These are phyloP conservation scores for Mucor indicus DNA, from an alignment of 371 early-diverging fungal genomes.

Conservation along the genomic window DNA sequence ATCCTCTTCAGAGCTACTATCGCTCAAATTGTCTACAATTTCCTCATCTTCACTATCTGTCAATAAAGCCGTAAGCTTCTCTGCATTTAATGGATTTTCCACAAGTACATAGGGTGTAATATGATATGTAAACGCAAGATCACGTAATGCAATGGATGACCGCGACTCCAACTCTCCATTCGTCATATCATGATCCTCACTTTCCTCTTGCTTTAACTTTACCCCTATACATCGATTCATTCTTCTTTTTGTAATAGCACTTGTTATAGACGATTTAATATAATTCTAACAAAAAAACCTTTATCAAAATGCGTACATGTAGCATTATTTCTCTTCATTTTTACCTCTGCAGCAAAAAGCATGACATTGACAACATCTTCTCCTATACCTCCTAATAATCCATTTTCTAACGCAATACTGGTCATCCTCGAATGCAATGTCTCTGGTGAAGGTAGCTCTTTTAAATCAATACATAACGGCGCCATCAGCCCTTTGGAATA, in stretches of 20 bases:
- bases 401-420: constrained; percentile 70
- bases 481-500: constrained; percentile 69
- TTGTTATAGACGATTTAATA: constrained; percentile 69
- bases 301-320: too few species aligned
- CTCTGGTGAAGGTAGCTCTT: constrained; percentile 68
- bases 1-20: constrained; percentile 14
- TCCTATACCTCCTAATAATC: constrained; percentile 64
- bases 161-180: constrained; percentile 1
- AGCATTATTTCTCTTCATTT: background rate
- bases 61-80: constrained; percentile 58
- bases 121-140: constrained; percentile 68
- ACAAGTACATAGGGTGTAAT: constrained; percentile 67
- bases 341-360: constrained; percentile 71
- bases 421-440: constrained; percentile 71
- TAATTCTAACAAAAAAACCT: constrained; percentile 44
- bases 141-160: constrained; percentile 29
- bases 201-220: constrained; percentile 16
- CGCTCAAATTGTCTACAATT: constrained; percentile 22
- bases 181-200: background rate
- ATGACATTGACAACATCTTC: constrained; percentile 67
- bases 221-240: constrained; percentile 68
- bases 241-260: constrained; percentile 66
- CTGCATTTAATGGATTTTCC: constrained; percentile 67
- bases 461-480: constrained; percentile 69
- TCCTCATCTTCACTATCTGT: constrained; percentile 57